A percentile compares a stretch with the other conserved stretches of the same genome.
Evolutionary conservation across 1,284 basidiomycete genomes (phyloP).

Genomic region (Marasmius oreades): DNA sequence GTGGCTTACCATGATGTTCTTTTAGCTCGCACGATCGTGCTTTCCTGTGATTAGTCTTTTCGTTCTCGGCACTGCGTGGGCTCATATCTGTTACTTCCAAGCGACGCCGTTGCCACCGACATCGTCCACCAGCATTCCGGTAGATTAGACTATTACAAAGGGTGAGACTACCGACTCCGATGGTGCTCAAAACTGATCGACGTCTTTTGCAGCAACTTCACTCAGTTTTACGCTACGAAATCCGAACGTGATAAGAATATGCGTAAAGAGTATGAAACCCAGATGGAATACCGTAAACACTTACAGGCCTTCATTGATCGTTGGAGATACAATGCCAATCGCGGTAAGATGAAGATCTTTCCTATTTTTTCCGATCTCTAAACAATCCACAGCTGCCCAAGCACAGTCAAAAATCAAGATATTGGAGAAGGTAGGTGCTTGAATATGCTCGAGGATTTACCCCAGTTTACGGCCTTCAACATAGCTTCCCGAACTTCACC

Average conservation of each 20-base stretch:
- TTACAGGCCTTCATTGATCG: constrained; percentile 97
- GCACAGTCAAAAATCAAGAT: constrained; percentile 99
- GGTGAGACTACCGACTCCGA: constrained; percentile 37
- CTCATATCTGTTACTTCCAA: constrained; percentile 23
- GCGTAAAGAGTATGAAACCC: constrained; percentile 92
- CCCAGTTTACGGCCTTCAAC: too few species aligned
- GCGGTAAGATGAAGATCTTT: constrained; percentile 42
- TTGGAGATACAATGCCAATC: constrained; percentile 94
- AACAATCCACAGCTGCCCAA: constrained; percentile 63
- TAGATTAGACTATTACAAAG: constrained; percentile 92
- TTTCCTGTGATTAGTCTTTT: constrained; percentile 67
- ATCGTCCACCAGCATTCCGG: constrained; percentile 97
- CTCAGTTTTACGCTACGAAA: constrained; percentile 98
- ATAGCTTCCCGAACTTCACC: constrained; percentile 89
- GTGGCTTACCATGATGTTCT: neutral
- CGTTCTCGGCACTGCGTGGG: neutral
- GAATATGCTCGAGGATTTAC: too few species aligned
- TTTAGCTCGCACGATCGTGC: constrained; percentile 93
- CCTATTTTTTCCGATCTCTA: neutral
- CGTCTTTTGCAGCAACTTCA: constrained; percentile 79
- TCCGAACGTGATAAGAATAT: constrained; percentile 91
- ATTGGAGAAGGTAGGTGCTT: constrained; percentile 75
- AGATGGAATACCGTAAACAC: constrained; percentile 93
- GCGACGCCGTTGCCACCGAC: constrained; percentile 92
- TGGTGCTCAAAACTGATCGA: neutral